Conservation (phyloP, 164 flowering plant species). For the Umbellularia californica region DNA sequence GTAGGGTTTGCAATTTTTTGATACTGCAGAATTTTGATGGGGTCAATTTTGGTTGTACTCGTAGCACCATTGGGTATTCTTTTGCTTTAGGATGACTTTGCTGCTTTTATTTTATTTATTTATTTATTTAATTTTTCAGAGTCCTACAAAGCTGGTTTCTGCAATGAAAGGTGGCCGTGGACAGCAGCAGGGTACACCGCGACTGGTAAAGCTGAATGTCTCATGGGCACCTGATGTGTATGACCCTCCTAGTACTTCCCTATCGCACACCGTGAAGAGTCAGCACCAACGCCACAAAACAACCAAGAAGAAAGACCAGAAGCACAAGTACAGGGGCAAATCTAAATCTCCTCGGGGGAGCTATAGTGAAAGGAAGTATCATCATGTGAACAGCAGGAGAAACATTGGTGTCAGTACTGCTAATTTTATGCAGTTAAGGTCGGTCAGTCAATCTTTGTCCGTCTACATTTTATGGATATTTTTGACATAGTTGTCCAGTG, state of each 20-base stretch:
- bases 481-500: too few relatives aligned
- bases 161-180: constrained; percentile 84
- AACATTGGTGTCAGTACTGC: constrained; percentile 15
- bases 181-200: constrained; percentile 35
- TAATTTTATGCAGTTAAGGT: constrained; percentile 7
- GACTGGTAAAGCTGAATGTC: constrained; percentile 38
- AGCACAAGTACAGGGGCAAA: constrained; percentile 40
- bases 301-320: constrained; percentile 48
- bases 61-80: too few relatives aligned
- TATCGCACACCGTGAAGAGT: constrained; percentile 44
- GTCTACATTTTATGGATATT: neutral
- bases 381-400: constrained; percentile 35
- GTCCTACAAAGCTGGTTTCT: constrained; percentile 48
- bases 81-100: too few relatives aligned
- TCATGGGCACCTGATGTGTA: constrained; percentile 87
- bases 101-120: too few relatives aligned
- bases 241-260: constrained; percentile 60
- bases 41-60: too few relatives aligned
- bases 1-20: too few relatives aligned
- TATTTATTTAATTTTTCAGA: constrained; percentile 16
- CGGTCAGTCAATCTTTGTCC: neutral
- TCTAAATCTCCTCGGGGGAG: constrained; percentile 28
- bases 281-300: constrained; percentile 26
- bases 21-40: too few relatives aligned
- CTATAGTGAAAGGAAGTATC: constrained; percentile 10